Conservation (phyloP, 441 rosid genomes). For the Populus hybrid region DNA sequence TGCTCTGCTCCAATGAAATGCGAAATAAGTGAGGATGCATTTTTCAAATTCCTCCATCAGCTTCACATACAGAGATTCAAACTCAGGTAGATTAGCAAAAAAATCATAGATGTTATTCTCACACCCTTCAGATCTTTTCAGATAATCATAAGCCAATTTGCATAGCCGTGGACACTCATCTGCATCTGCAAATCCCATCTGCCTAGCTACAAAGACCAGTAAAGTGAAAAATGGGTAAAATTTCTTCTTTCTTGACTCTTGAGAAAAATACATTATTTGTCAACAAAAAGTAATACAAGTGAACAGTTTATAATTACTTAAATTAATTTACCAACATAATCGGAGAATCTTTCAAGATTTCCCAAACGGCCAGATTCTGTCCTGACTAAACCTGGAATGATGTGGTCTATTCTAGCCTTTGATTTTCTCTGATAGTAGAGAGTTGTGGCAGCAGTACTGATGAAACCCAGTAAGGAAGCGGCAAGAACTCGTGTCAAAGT, state of each 20-base stretch:
- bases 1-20: no score
- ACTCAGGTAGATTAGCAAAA: conserved; percentile 44
- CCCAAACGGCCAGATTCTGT: conserved; percentile 55
- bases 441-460: conserved; percentile 33
- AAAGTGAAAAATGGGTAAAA: neutral
- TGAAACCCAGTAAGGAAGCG: conserved; percentile 41
- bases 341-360: conserved; percentile 67
- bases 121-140: conserved; percentile 48
- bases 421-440: conserved; percentile 18
- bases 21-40: conserved; percentile 57
- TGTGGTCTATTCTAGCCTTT: conserved; percentile 5
- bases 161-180: conserved; percentile 62
- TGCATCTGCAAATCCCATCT: neutral
- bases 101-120: conserved; percentile 52
- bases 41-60: conserved; percentile 66
- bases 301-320: neutral
- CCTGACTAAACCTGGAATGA: conserved; percentile 45
- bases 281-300: neutral
- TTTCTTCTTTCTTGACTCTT: neutral
- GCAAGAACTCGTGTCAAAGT: conserved; percentile 26
- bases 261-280: neutral
- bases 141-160: conserved; percentile 58
- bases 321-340: conserved; percentile 57
- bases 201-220: neutral
- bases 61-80: conserved; percentile 48